Base-by-base conservation (phyloP, 1,284 basidiomycete species). In the Trametes hirsuta region DNA sequence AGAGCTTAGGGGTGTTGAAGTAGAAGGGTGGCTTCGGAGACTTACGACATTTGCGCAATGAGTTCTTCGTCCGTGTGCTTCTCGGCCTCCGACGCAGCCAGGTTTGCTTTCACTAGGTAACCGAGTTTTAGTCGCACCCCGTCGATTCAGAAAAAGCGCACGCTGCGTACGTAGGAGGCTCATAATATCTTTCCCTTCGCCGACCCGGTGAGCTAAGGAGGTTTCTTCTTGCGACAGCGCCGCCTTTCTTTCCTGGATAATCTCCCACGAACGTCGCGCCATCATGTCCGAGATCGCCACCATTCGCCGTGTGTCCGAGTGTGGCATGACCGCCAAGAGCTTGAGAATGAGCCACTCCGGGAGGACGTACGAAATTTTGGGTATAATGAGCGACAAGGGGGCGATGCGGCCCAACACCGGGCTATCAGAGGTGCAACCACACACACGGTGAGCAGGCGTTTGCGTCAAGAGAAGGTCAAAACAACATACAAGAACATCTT, bases 181-280 rank as follows among this genome's bases (percentile, higher is more conserved):
- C 66, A 81, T 76, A 48, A 82, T 70, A 62, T 83, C 81, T 61
- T 77, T 79, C 2, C 77, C 79, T 52, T 74, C 67, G 4, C 71
- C 74, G 44, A 62, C 58, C 45, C 71, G 66, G 18, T 66, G 62
- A n/a, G 54, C 30, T 5, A 70, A 56, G 1, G 61, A 68, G 12
- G 49, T 40, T 37, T 61, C 71, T 12, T 69, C 59, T 76, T 73
- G 47, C 59, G 50, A 41, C 30, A 60, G 34, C 53, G 65, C 65
- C 14, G 66, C 66, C 40, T 66, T 77, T 69, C 79, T 84, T 25
- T 68, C 69, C 35, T 75, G 64, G 18, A 76, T 75, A 5, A 84
- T 79, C 18, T 76, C 68, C 4, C 66, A 55, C 0, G 80, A 75
- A 0, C 76, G 76, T 1, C 68, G 53, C 40, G 78, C 68, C 66